Evolutionary conservation across 1,284 basidiomycete species (phyloP), one percentile per base, ranked within the genome.

Genomic region (Tylopilus orsonianus): DNA sequence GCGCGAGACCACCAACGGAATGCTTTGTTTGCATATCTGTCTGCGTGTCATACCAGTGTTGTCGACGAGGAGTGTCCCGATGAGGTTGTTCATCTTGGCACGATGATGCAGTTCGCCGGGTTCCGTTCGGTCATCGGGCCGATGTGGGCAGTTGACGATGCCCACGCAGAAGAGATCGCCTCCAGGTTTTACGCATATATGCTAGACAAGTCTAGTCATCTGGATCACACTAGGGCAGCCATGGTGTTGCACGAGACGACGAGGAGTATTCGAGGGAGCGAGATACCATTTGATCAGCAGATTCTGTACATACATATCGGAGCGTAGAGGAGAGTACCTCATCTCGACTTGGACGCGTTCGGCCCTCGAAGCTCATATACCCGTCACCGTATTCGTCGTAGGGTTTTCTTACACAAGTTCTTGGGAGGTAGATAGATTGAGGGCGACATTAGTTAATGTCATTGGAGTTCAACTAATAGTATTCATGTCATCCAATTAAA

Each of bases 11-110:
- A 53, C n/a, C 39, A 59, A 14, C 52, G 56, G 6, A 41, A 57
- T 22, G 65, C 67, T 4, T 56, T 64, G 19, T 59, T 71, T 20
- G 67, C 64, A 0, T 67, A 69, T 40, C 52, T 70, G 16, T 61
- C 64, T 8, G 66, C 65, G 3, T 70, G 66, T 36, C 54, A 68
- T 22, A 65, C 53, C 33, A 65, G 55, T 5, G 34, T 30, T 13
- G 13, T 7, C 4, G 29, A 30, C 13, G 29, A 30, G 13, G 29
- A 30, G 29, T 4, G 13, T 13, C 29, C 14, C 5, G 29, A 33
- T 12, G 66, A 71, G 44, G 50, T 43, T 7, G 54, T 71, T 2
- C 38, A 47, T 22, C 50, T 52, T 14, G 44, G 44, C 3, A 38
- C 34, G 1, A 50, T 44, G 0, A 52, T 52, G 39, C 50, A 48